Conservation (phyloP, 371 early-diverging fungal genomes). For the Mortierella sp. region DNA sequence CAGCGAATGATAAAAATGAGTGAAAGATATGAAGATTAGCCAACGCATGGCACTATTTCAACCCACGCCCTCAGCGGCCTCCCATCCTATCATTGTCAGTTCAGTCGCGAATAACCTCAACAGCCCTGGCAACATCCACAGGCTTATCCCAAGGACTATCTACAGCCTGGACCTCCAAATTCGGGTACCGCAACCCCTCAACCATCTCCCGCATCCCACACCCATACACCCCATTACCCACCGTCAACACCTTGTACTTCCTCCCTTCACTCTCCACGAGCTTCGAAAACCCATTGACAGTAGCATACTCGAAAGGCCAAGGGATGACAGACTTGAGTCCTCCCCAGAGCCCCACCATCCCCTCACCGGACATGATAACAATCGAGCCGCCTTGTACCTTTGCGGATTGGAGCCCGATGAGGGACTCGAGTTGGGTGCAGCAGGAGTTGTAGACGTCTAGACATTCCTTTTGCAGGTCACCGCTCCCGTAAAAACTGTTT, state of each 20-base stretch:
- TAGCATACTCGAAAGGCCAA: conserved; percentile 35
- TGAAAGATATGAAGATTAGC: background rate
- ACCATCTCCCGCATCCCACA: conserved; percentile 54
- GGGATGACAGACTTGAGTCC: conserved; percentile 53
- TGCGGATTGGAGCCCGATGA: conserved; percentile 27
- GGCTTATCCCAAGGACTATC: conserved; percentile 38
- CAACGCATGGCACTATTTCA: background rate
- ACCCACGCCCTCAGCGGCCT: background rate
- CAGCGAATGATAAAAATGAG: background rate
- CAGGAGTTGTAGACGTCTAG: conserved; percentile 27
- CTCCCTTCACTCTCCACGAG: background rate
- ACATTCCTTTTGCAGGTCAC: conserved; percentile 40
- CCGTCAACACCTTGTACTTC: conserved; percentile 37
- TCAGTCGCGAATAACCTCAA: conserved; percentile 33
- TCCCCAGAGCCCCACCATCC: conserved; percentile 53
- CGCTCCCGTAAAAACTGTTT: conserved; percentile 49
- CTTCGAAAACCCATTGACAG: background rate
- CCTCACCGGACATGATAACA: conserved; percentile 55
- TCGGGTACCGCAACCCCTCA: conserved; percentile 44
- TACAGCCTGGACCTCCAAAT: conserved; percentile 35
- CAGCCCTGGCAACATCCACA: conserved; percentile 24
- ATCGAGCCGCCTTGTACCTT: conserved; percentile 26
- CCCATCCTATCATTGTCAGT: too few species aligned
- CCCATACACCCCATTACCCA: conserved; percentile 54
- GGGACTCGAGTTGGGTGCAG: conserved; percentile 15